Conservation (phyloP, 1,284 basidiomycete species). For the Earliella scabrosa region DNA sequence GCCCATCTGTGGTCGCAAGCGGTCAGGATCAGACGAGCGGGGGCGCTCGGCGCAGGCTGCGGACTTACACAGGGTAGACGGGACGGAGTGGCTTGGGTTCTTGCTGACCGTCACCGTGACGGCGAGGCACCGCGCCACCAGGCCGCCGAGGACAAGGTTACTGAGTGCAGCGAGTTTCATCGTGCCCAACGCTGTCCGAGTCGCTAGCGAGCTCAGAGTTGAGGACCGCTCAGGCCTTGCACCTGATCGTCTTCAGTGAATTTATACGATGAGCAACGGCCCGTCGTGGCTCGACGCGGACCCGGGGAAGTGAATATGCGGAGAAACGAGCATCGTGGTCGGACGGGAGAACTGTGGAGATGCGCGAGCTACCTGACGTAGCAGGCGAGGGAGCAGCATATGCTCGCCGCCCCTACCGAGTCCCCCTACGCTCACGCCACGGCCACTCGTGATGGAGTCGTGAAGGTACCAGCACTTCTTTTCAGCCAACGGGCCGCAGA, state of each 20-base stretch:
- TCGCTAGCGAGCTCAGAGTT: background rate
- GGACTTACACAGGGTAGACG: constrained; percentile 36
- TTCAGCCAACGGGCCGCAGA: constrained; percentile 8
- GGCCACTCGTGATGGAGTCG: constrained; percentile 12
- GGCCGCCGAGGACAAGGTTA: constrained; percentile 9
- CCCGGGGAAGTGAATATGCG: background rate
- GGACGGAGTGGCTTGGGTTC: constrained; percentile 29
- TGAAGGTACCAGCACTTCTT: background rate
- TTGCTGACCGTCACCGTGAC: constrained; percentile 28
- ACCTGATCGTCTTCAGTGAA: background rate
- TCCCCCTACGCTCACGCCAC: constrained; percentile 1
- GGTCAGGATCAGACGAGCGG: background rate
- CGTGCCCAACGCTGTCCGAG: background rate
- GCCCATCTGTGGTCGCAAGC: constrained; percentile 34
- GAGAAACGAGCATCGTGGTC: background rate
- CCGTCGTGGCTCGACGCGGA: background rate
- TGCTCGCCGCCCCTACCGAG: constrained; percentile 7
- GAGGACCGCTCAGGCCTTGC: background rate
- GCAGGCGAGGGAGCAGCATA: constrained; percentile 9
- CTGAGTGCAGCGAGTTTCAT: constrained; percentile 11
- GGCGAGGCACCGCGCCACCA: constrained; percentile 18
- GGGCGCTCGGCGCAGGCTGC: background rate
- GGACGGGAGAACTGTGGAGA: constrained; percentile 16
- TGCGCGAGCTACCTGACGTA: constrained; percentile 9
- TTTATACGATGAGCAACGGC: constrained; percentile 14